Evolutionary conservation across 139 green algal genomes (phyloP), one percentile per base, ranked within the genome.

Genomic region (Closterium sp.): DNA sequence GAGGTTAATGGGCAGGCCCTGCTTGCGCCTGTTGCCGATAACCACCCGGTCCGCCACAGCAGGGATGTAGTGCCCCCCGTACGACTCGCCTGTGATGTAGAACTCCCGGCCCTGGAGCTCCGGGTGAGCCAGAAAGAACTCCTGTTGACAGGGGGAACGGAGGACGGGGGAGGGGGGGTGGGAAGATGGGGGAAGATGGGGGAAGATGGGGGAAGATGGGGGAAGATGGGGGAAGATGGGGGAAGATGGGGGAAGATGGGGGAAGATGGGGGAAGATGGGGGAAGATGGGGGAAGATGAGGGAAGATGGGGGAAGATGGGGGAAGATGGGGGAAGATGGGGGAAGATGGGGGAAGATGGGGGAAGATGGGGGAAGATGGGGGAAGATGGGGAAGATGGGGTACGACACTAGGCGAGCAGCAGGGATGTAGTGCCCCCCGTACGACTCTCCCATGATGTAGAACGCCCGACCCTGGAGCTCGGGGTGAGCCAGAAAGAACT

Each of bases 41-140:
- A 91, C 36, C 23, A 91, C 28, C 28, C 83, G 55, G n/a, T 91
- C 25, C 28, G 25, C 89, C 9, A 92, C 31, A 21, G 90, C 33
- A 0, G 90, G 90, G 8, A 92, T 89, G 30, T 93, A 93, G 38
- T 93, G 83, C 21, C 91, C 91, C 12, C 95, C 96, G 85, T 98
- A 98, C 12, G 92, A 96, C 94, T 98, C 97, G 4, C 97, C 97
- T 4, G 97, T 98, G 32, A 99, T 94, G 92, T 95, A 99, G 55
- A 99, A 96, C 34, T 96, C 93, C 6, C 92, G 94, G 30, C 94
- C 93, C 23, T 91, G 87, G 21, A 98, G 91, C 69, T 98, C 96
- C 0, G 97, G 96, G 81, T 97, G 96, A 0, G 95, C 95, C 64
- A 96, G 91, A 23, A 85, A 90, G 66, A 93, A 93, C 32, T 84